Percentiles rank a stretch among this genome's conserved stretches.
Evolutionary conservation across 495 filamentous ascomycete species (phyloP).

Genomic region (Talaromyces ruber): DNA sequence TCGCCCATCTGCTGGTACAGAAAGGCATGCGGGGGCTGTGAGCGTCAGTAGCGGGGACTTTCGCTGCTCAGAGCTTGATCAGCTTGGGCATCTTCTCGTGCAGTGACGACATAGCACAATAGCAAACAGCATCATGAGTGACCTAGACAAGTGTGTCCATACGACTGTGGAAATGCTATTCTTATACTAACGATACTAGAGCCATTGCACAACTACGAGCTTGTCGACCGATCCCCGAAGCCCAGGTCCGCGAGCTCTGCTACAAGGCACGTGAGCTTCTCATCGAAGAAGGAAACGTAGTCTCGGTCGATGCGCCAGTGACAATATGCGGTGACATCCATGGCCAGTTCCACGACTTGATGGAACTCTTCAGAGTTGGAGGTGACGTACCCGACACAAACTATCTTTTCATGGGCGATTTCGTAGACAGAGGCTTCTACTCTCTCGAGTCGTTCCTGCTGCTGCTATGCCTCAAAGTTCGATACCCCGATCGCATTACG

Average conservation of each 20-base stretch:
- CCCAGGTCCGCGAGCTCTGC: slow-evolving; percentile 90
- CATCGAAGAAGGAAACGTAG: slow-evolving; percentile 97
- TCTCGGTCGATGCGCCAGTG: slow-evolving; percentile 90
- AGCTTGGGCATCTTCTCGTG: neutral
- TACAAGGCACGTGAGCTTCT: slow-evolving; percentile 95
- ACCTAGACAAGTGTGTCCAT: slow-evolving; percentile 64
- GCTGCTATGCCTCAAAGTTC: slow-evolving; percentile 90
- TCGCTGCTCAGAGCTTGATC: slow-evolving; percentile 1
- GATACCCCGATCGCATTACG: slow-evolving; percentile 96
- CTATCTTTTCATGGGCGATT: slow-evolving; percentile 99
- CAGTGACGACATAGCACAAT: neutral
- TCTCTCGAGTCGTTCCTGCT: slow-evolving; percentile 94
- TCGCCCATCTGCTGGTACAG: neutral
- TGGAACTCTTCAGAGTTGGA: slow-evolving; percentile 96
- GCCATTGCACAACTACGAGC: slow-evolving; percentile 89
- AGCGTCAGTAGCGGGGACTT: neutral
- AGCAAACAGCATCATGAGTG: slow-evolving; percentile 55
- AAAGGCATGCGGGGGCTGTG: neutral
- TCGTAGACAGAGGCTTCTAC: slow-evolving; percentile 97
- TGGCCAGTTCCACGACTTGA: slow-evolving; percentile 96
- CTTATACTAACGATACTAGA: slow-evolving; percentile 35
- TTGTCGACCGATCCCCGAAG: slow-evolving; percentile 93
- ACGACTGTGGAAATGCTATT: neutral
- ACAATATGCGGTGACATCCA: slow-evolving; percentile 99
- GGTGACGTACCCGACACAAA: slow-evolving; percentile 96